Evolutionary conservation across 257 asterid genomes (phyloP), one percentile per base, ranked within the genome.

Genomic region (Solanum lycopersicoides): DNA sequence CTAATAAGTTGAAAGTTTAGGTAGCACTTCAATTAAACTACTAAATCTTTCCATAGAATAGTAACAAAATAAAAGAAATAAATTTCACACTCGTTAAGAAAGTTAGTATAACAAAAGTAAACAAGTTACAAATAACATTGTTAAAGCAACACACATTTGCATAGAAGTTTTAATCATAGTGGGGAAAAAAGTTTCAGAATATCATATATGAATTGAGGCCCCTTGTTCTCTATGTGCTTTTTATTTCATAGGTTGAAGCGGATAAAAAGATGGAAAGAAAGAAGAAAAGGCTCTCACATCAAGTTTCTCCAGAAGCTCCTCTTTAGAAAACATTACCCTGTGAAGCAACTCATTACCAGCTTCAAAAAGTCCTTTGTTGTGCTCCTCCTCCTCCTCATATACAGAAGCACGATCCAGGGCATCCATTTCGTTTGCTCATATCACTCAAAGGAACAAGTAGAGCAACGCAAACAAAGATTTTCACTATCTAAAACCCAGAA

Each of bases 281-380:
- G 59, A 34, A 77, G 69, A 53, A 30, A 79, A 79, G 39, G 37
- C 56, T 2, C 86, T 79, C 68, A 88, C 88, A 77, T 85, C 83
- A 68, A 88, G 90, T 34, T 82, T 82, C 15, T 69, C 77, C 20
- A 88, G 41, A 76, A 88, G 86, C 86, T 77, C 86, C 23, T 77
- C 76, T 21, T 18, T 66, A 28, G 83, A 85, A 23, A 63, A 60
- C 11, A 42, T 14, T 9, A 35, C 86, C 2, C n/a, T 47, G 28
- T 59, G 76, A 50, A 85, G 88, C 74, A 88, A 86, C 77, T 47
- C 39, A 44, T 85, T 79, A 6, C 86, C 88, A 85, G 41, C 30
- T 45, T 68, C 21, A 68, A 68, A 68, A 13, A n/a, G 9, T n/a
- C 74, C 6, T 68, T 4, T 28, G 11, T 13, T 3, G 21, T 7